Evolutionary conservation across 495 filamentous ascomycete species (phyloP), one percentile per base, ranked within the genome.

Genomic region (Massariosphaeria phaeospora): DNA sequence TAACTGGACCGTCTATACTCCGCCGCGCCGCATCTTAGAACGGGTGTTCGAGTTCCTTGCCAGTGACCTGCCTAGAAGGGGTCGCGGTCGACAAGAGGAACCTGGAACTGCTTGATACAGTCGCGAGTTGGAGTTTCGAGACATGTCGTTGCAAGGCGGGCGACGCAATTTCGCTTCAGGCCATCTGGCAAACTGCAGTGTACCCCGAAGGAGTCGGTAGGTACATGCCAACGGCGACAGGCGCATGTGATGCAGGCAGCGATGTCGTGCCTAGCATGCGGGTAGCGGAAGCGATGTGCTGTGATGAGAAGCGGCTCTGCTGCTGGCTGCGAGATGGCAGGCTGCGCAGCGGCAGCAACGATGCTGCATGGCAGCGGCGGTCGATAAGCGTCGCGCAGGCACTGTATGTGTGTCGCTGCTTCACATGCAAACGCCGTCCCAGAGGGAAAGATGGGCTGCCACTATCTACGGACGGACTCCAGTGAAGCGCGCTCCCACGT

Each of bases 201-300:
- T 48, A 48, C 46, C 59, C 59, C 49, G 59, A 62, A 51, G 59
- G 12, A n/a, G n/a, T n/a, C n/a, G n/a, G n/a, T n/a, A n/a, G n/a
- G n/a, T n/a, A n/a, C n/a, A n/a, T n/a, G n/a, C n/a, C n/a, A 44
- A 57, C 59, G 58, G 59, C 52, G 44, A 46, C 48, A 36, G 59
- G 42, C 35, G 59, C 59, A 57, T 57, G 48, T 43, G 33, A 60
- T 55, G 57, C 57, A 62, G 23, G 59, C 25, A 55, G 21, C 23
- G 45, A 62, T 62, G 59, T 62, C 53, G 59, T 62, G 59, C 59
- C 39, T 57, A 44, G 20, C 36, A 55, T 57, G 59, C 59, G 48
- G 52, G 52, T 24, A 12, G 40, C 31, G 47, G 59, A 57, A 43
- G 52, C 47, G 53, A 43, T 35, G 42, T 24, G 46, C 30, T 29